Percentiles rank a stretch among this genome's conserved stretches.
Evolutionary conservation across 1,284 basidiomycete species (phyloP).

Genomic region (Rhodotorula sp.): DNA sequence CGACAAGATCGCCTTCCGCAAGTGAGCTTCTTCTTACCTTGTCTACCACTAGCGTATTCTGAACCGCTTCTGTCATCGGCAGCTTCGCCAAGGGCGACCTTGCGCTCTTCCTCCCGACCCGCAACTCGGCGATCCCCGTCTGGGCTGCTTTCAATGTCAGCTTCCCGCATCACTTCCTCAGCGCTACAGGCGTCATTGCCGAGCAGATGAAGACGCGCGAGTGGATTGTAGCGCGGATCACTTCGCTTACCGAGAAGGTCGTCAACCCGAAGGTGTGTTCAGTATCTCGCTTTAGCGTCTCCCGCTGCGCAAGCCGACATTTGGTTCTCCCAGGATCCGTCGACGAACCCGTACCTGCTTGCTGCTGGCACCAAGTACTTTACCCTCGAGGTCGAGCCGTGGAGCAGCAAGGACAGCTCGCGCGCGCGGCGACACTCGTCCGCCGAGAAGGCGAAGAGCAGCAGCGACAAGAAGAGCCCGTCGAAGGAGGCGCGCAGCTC

Average conservation of each 20-base stretch:
- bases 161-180: constrained; percentile 94
- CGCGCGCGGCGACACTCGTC: constrained; percentile 27
- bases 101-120: constrained; percentile 90
- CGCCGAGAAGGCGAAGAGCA: constrained; percentile 14
- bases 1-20: constrained; percentile 90
- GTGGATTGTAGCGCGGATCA: constrained; percentile 53
- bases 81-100: constrained; percentile 85
- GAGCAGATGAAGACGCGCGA: constrained; percentile 61
- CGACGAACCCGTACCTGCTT: constrained; percentile 38
- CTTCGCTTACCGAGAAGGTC: constrained; percentile 49
- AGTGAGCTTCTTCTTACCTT: constrained; percentile 49
- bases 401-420: constrained; percentile 39
- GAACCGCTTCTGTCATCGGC: not conserved
- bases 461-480: constrained; percentile 12
- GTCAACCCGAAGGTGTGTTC: constrained; percentile 43
- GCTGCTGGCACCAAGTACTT: constrained; percentile 39
- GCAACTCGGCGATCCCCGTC: constrained; percentile 85
- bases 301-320: not conserved
- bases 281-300: not conserved
- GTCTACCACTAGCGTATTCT: not conserved
- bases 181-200: constrained; percentile 76
- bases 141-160: constrained; percentile 95
- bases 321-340: constrained; percentile 22
- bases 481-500: not conserved
- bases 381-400: constrained; percentile 40